phyloP scores from a whole-genome alignment of 2,329 filamentous ascomycete genomes.

The Talaromyces atroroseus region DNA sequence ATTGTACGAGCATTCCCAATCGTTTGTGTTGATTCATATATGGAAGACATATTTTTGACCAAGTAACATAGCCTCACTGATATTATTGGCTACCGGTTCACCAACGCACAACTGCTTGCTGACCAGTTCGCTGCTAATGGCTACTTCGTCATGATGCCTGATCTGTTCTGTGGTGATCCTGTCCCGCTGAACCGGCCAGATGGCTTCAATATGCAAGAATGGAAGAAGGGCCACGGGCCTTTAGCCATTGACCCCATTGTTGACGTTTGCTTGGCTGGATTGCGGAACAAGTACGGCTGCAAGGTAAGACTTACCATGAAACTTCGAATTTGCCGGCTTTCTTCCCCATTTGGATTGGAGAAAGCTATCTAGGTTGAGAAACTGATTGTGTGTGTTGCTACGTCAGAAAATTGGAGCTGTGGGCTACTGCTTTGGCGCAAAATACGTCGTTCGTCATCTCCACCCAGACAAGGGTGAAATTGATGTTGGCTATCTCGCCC shows the following conservation, averaged over 20 bases:
- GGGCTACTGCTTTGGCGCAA: conserved; percentile 8
- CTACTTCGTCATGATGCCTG: conserved; percentile 7
- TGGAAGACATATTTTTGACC: background rate
- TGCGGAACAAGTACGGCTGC: conserved; percentile 5
- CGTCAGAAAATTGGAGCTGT: conserved; percentile 3
- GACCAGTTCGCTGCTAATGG: conserved; percentile 5
- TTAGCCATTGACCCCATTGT: background rate
- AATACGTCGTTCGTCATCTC: conserved; percentile 3
- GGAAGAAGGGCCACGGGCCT: background rate
- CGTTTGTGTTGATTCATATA: background rate
- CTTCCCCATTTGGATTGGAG: background rate
- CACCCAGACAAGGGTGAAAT: background rate
- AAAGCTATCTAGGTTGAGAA: background rate
- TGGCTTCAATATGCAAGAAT: conserved; percentile 2
- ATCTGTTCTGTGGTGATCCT: conserved; percentile 1
- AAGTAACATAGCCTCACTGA: conserved; percentile 1
- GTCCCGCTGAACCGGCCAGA: background rate
- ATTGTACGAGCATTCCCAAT: background rate
- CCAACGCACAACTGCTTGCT: conserved; percentile 1
- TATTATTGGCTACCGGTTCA: conserved; percentile 3
- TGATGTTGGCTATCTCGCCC: conserved; percentile 4
- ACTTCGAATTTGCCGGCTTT: background rate
- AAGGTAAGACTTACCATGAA: background rate
- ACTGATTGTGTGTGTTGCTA: background rate
- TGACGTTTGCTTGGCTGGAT: background rate